phyloP scores from a whole-genome alignment of 495 filamentous ascomycete species.

The Cladorrhinum samala region DNA sequence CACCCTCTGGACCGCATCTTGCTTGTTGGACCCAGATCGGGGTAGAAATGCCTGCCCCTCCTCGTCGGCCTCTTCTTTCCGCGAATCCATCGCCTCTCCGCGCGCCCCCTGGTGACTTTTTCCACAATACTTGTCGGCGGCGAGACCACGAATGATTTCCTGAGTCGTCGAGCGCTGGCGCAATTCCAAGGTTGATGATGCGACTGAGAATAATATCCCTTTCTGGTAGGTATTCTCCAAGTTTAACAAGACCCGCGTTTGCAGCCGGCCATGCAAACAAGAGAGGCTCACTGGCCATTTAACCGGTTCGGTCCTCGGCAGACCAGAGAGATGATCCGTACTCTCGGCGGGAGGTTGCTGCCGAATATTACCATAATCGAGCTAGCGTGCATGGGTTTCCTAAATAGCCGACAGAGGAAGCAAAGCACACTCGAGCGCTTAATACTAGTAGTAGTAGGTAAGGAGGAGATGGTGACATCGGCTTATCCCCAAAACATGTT shows the following conservation, averaged over 20 bases:
- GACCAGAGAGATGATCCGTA: neutral
- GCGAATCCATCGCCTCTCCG: neutral
- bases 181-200: neutral
- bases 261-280: too few species aligned
- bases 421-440: too few species aligned
- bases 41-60: conserved; percentile 31
- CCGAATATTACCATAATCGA: neutral
- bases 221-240: too few species aligned
- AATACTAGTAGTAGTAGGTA: too few species aligned
- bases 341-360: neutral
- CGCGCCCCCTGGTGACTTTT: too few species aligned
- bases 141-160: too few species aligned
- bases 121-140: too few species aligned
- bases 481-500: too few species aligned
- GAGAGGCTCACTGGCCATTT: neutral
- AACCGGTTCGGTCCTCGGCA: neutral
- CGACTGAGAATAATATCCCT: too few species aligned
- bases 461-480: too few species aligned
- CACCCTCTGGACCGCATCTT: conserved; percentile 1
- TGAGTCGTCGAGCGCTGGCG: too few species aligned
- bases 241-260: too few species aligned
- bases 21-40: neutral
- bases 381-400: neutral
- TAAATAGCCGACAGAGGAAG: neutral
- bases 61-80: conserved; percentile 11